Evolutionary conservation across 2,329 filamentous ascomycete genomes (phyloP), one percentile per base, ranked within the genome.

Genomic region (Ceratocystis colombiana): DNA sequence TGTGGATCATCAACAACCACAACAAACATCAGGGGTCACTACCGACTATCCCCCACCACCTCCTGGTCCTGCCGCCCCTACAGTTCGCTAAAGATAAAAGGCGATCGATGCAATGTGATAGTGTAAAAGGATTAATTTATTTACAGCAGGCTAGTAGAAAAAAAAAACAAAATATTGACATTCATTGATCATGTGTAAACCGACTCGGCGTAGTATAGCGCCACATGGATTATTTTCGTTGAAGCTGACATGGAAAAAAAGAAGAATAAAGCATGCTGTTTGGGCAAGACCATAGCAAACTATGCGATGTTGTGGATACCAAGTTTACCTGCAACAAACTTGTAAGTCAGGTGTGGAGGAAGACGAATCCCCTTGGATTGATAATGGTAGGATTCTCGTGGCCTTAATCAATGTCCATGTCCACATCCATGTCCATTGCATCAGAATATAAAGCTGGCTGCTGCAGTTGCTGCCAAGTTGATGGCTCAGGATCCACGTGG

Each of bases 341-440:
- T 12, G 10, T 12, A 41, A 41, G 37, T 41, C 10, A 4, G 37
- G 37, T 41, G 37, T 41, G 25, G 25, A 53, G 48, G 48, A 25
- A 53, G 48, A 53, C 10, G 10, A 3, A 1, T 4, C 6, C 48
- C 30, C 30, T 8, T 22, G 2, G n/a, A 6, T 22, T 7, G 46
- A 28, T 10, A 10, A 53, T 25, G 17, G 10, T 15, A 10, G 10
- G 22, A 41, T 12, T 37, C 10, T 44, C 28, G 20, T 45, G 44
- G 20, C 20, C 20, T 57, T 59, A 67, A 46, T 67, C 63, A 59
- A 67, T 62, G 33, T 68, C 66, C 64, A 68, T 68, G 33, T 67
- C 66, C 63, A 67, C n/a, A 50, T 68, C 64, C 65, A 68, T 68
- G 46, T 67, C 66, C 63, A 67, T 67, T n/a, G 50, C 66, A 64